phyloP scores from a whole-genome alignment of 148 eudicot species.

The Camellia japonica region DNA sequence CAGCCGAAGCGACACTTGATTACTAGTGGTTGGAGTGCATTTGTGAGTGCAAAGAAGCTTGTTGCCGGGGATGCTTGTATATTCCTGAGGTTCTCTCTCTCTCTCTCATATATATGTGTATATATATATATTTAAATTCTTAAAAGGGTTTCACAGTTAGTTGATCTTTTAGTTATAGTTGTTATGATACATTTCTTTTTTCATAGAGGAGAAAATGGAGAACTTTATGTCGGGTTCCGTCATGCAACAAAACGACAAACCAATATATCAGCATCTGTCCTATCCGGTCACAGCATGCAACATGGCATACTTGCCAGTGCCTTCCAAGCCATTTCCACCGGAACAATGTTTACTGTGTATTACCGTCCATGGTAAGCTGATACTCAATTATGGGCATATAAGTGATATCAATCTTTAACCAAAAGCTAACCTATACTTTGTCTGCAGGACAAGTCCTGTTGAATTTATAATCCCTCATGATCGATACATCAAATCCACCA shows the following conservation, averaged over 20 bases:
- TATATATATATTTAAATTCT: too few relatives aligned
- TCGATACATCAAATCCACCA: conserved; percentile 12
- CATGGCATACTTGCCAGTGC: conserved; percentile 26
- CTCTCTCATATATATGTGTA: not conserved
- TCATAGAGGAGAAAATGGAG: conserved; percentile 20
- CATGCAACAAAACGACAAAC: conserved; percentile 8
- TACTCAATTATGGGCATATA: not conserved
- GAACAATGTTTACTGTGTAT: conserved; percentile 23
- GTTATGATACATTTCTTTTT: not conserved
- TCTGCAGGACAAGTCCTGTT: conserved; percentile 18
- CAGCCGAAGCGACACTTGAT: conserved; percentile 27
- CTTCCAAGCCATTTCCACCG: conserved; percentile 14
- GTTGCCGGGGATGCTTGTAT: conserved; percentile 24
- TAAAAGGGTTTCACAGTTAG: not conserved
- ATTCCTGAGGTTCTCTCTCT: conserved; percentile 23
- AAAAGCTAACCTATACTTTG: not conserved
- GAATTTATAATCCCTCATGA: conserved; percentile 19
- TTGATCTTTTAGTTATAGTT: not conserved
- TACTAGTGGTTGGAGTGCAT: conserved; percentile 25
- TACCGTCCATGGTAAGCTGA: conserved; percentile 22
- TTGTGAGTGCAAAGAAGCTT: conserved; percentile 22
- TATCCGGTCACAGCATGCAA: conserved; percentile 21
- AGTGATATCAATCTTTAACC: not conserved
- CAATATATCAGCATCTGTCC: conserved; percentile 9
- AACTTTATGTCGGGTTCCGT: conserved; percentile 20